phyloP scores from a whole-genome alignment of 305 asterid species.

The Fraxinus sp. region DNA sequence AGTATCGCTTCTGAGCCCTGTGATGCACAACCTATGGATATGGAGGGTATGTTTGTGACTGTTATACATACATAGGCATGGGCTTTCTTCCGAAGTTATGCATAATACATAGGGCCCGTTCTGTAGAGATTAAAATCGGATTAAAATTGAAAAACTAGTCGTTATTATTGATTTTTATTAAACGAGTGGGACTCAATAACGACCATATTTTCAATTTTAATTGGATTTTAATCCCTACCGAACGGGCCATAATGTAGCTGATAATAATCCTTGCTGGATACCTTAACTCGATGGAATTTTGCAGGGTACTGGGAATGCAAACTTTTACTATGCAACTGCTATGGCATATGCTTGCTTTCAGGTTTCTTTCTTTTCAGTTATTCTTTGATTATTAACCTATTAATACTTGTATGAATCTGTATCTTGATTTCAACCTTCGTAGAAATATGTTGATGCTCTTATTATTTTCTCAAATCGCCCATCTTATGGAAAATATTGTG shows the following conservation, averaged over 20 bases:
- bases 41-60: constrained; percentile 77
- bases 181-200: too few species aligned
- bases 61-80: constrained; percentile 16
- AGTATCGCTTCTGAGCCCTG: constrained; percentile 85
- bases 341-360: constrained; percentile 93
- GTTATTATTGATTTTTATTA: too few species aligned
- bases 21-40: constrained; percentile 98
- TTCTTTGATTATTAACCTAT: not conserved
- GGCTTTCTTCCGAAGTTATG: constrained; percentile 14
- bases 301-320: constrained; percentile 98
- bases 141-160: too few species aligned
- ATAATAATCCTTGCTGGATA: constrained; percentile 1
- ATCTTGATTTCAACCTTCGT: not conserved
- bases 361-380: constrained; percentile 40
- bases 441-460: not conserved
- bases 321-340: constrained; percentile 90
- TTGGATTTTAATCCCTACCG: too few species aligned
- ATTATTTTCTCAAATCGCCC: not conserved
- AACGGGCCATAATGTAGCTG: constrained; percentile 1
- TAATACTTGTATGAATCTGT: not conserved
- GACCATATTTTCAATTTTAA: too few species aligned
- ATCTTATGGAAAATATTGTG: not conserved
- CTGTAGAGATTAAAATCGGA: too few species aligned
- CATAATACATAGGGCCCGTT: not conserved
- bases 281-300: constrained; percentile 25